Evolutionary conservation across 345 rosid species (phyloP), one percentile per base, ranked within the genome.

Genomic region (Syzygium oleosum): DNA sequence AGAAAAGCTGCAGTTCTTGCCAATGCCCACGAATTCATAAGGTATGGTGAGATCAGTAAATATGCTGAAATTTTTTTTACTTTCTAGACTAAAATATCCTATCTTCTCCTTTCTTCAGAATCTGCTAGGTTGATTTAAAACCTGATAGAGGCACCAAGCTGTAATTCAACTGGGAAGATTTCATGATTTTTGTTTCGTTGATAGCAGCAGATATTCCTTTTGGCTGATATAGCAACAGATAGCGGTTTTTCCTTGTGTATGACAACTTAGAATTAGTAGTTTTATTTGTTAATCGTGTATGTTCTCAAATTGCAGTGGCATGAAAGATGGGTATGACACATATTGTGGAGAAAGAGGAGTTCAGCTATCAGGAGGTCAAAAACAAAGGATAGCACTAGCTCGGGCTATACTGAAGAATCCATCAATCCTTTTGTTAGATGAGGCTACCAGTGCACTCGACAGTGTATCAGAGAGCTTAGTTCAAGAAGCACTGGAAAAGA

Each of bases 341-440:
- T 85, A 90, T 88, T 93, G 95, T 68, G 95, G 95, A 79, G 97
- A 94, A 90, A 90, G 95, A 88, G 97, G 95, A 85, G 91, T 91
- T 68, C 97, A 94, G 88, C 93, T 92, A 84, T 94, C 95, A 9
- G 97, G 97, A 85, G 98, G 99, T 43, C 98, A 96, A 80, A 95
- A 95, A 80, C 99, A 94, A 77, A 88, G 96, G 90, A 90, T 95
- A 8, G 98, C 98, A 8, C 90, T 95, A 1, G 97, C 99, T 23
- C 93, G 96, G 2, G 96, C 98, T 3, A 94, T 96, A 13, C 86
- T 94, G 61, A 95, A 95, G 90, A 88, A 94, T 55, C 97, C 97
- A 17, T 85, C 91, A 61, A 92, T 96, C 91, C 91, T 96, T 19
- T 88, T 95, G 59, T 89, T 95, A 34, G 98, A 96, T 34, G 98